Conservation (phyloP, 108 stramenopile genomes). For the Conticribra weissflogii region DNA sequence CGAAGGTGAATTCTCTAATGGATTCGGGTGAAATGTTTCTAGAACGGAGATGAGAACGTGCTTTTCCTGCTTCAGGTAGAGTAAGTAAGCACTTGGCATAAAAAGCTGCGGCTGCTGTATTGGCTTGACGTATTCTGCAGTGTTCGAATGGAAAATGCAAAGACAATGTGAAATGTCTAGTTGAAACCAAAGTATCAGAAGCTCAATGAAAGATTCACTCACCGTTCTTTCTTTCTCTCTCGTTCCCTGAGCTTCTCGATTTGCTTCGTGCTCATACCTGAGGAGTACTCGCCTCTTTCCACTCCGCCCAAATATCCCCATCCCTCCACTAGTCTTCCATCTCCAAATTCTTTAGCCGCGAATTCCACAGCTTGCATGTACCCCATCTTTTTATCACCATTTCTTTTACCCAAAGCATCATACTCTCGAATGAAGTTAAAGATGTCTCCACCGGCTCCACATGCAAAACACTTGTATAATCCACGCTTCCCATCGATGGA, state of each 20-base stretch:
- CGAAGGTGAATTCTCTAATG: constrained; percentile 78
- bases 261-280: constrained; percentile 27
- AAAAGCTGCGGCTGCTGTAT: constrained; percentile 83
- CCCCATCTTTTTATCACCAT: constrained; percentile 53
- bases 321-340: constrained; percentile 19
- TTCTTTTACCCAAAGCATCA: constrained; percentile 34
- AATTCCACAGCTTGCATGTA: constrained; percentile 75
- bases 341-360: constrained; percentile 60
- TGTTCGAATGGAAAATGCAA: too few relatives aligned
- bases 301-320: constrained; percentile 1
- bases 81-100: constrained; percentile 73
- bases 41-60: constrained; percentile 68
- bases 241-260: constrained; percentile 34
- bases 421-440: constrained; percentile 86
- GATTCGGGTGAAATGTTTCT: constrained; percentile 70
- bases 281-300: background rate
- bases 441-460: constrained; percentile 92
- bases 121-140: constrained; percentile 69
- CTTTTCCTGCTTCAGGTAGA: constrained; percentile 65
- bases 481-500: constrained; percentile 75
- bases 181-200: background rate
- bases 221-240: constrained; percentile 56
- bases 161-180: background rate
- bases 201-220: constrained; percentile 1
- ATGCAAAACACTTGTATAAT: constrained; percentile 93